Conservation (phyloP, 768 basidiomycete genomes). For the Amyloporia xantha region DNA sequence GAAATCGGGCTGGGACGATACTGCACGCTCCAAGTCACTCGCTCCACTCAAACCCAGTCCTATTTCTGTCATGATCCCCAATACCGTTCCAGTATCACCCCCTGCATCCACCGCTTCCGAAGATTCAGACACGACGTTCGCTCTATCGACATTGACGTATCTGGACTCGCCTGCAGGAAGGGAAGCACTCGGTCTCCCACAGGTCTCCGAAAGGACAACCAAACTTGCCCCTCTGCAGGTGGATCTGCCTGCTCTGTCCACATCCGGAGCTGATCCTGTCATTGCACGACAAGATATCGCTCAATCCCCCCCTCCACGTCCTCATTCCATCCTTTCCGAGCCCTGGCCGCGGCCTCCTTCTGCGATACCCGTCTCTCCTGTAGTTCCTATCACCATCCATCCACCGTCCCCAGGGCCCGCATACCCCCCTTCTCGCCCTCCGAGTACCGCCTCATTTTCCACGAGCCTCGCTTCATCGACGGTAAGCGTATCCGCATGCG, state of each 20-base stretch:
- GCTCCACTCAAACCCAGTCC: conserved; percentile 10
- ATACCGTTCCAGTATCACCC: not conserved
- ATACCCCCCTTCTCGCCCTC: conserved; percentile 2
- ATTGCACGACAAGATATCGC: not conserved
- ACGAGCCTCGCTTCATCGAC: conserved; percentile 17
- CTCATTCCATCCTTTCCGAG: conserved; percentile 15
- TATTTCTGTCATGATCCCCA: conserved; percentile 6
- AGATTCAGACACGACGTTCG: conserved; percentile 20
- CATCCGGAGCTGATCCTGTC: not conserved
- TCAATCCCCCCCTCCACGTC: conserved; percentile 8
- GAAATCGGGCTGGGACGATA: conserved; percentile 18
- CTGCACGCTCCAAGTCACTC: conserved; percentile 2
- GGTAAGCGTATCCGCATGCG: conserved; percentile 15
- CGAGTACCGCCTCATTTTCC: conserved; percentile 10
- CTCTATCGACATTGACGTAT: conserved; percentile 19
- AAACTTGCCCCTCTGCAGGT: not conserved
- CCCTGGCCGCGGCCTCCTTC: conserved; percentile 23
- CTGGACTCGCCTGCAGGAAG: conserved; percentile 21
- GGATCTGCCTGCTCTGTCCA: not conserved
- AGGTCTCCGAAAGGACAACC: not conserved
- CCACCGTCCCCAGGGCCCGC: conserved; percentile 10
- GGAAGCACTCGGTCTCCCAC: conserved; percentile 14
- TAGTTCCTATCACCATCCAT: conserved; percentile 7
- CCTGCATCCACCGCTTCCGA: conserved; percentile 7
- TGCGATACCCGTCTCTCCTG: conserved; percentile 18